Evolutionary conservation across 169 alveolate genomes (phyloP).

Genomic region (Theileria sp.): DNA sequence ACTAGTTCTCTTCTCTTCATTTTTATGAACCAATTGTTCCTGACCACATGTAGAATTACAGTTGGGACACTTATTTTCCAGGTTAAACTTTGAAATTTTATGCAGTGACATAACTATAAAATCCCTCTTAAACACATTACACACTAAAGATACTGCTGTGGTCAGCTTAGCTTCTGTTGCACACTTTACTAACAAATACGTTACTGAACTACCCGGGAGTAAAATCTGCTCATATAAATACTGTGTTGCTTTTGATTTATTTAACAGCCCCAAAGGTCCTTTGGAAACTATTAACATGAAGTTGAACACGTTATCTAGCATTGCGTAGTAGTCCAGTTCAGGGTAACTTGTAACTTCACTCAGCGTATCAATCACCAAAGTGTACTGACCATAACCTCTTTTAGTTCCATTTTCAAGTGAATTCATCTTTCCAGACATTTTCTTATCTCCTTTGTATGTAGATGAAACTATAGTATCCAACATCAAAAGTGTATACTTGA

Average conservation of each 20-base stretch:
- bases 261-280: conserved; percentile 42
- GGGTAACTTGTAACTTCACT: conserved; percentile 35
- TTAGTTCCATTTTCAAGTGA: not conserved
- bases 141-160: conserved; percentile 42
- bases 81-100: conserved; percentile 24
- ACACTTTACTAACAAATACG: conserved; percentile 45
- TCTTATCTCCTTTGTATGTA: not conserved
- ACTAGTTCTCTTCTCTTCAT: not conserved
- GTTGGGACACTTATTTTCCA: conserved; percentile 29
- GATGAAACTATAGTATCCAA: not conserved
- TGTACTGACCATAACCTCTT: conserved; percentile 16
- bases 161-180: conserved; percentile 41
- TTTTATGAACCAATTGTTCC: not conserved
- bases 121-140: conserved; percentile 58
- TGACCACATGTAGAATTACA: conserved; percentile 14
- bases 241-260: conserved; percentile 45
- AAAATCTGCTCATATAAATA: conserved; percentile 52
- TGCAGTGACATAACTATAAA: conserved; percentile 40
- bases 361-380: conserved; percentile 31
- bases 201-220: conserved; percentile 42
- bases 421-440: not conserved
- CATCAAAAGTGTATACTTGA: not conserved
- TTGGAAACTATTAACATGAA: conserved; percentile 38
- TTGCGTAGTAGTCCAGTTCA: conserved; percentile 34
- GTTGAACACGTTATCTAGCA: conserved; percentile 35